Evolutionary conservation across 2,329 filamentous ascomycete genomes (phyloP), one percentile per base, ranked within the genome.

Genomic region (Ceratocystis eucalypticola): DNA sequence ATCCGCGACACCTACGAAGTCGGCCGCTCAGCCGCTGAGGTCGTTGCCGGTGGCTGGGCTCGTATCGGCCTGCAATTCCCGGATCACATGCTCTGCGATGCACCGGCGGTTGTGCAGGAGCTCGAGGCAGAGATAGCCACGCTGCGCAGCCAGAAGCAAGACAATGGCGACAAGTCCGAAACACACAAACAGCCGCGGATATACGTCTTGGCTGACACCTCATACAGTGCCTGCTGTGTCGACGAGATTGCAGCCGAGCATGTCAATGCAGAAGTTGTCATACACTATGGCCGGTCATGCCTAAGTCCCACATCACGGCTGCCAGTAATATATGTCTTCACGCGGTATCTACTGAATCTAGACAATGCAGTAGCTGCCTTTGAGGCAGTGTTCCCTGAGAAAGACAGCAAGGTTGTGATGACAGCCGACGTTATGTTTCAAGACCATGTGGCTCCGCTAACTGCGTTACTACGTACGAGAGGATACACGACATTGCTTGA

Each of bases 231-330:
- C 0, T 99, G 94, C 77, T 99, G 94, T 72, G 92, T 97, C 20
- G 94, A 99, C 72, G 94, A 99, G 77, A 87, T 97, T 50, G 94
- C 94, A 0, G 94, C 94, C 1, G 92, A 99, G 74, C 94, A 99
- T 74, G 88, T 91, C 17, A 83, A 91, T 71, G 92, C 94, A 5
- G 88, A 97, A 69, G 89, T 91, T 0, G 89, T 97, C 1, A 87
- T 99, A 15, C 94, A 99, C 74, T 99, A 97, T 71, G 94, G 94
- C 2, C 82, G 94, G 64, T 88, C 93, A 0, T 99, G 94, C 73
- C 80, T 99, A 28, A 96, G 91, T 6, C 93, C 93, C 0, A 96
- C 93, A 0, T 88, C 89, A 10, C 81, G 91, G 66, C 77, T 97
- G 64, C 91, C 93, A 0, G 92, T 96, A 25, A 84, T 96, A 62